Conservation (phyloP, 768 basidiomycete species). For the Boletus insuetus region DNA sequence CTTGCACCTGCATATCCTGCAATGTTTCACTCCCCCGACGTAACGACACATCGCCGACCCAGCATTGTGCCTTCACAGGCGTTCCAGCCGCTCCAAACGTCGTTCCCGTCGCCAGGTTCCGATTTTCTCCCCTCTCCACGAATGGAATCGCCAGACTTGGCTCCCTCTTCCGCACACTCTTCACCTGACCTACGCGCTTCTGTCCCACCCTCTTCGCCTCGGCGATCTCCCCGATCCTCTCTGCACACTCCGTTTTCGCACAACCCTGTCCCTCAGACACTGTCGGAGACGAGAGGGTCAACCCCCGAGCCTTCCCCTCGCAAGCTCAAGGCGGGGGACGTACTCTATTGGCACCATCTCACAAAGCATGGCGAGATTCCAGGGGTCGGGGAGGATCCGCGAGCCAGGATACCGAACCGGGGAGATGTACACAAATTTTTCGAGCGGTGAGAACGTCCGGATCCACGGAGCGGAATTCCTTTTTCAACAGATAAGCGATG, state of each 20-base stretch:
- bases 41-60: constrained; percentile 24
- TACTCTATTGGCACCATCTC: constrained; percentile 77
- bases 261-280: constrained; percentile 8
- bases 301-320: constrained; percentile 29
- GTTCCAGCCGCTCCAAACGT: constrained; percentile 21
- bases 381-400: constrained; percentile 58
- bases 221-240: constrained; percentile 22
- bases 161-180: constrained; percentile 20
- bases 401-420: constrained; percentile 38
- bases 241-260: constrained; percentile 12
- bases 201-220: constrained; percentile 19
- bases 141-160: constrained; percentile 21
- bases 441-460: constrained; percentile 27
- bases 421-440: constrained; percentile 10
- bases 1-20: constrained; percentile 30
- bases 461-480: constrained; percentile 7
- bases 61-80: constrained; percentile 15
- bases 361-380: constrained; percentile 69
- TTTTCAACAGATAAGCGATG: constrained; percentile 12
- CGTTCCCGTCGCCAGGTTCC: constrained; percentile 10
- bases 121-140: constrained; percentile 25
- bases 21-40: constrained; percentile 21
- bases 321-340: constrained; percentile 55
- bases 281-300: constrained; percentile 9
- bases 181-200: constrained; percentile 25